Conservation (phyloP, 768 basidiomycete genomes). For the Russula lepida region DNA sequence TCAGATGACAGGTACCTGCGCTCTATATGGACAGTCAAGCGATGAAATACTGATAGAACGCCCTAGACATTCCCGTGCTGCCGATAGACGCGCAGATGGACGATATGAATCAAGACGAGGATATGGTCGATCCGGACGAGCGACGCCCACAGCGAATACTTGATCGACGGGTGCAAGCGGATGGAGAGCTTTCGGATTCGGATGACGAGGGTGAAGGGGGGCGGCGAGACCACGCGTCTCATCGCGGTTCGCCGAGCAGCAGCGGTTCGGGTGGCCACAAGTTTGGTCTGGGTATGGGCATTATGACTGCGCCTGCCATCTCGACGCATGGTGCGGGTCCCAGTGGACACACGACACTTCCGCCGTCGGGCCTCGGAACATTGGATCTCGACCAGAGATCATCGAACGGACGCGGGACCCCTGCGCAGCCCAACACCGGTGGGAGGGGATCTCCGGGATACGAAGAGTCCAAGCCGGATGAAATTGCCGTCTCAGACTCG, state of each 20-base stretch:
- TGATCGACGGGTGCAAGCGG: conserved; percentile 74
- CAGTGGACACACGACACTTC: conserved; percentile 31
- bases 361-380: conserved; percentile 11
- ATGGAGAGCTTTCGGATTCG: conserved; percentile 90
- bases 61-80: conserved; percentile 69
- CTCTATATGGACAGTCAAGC: not conserved
- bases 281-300: conserved; percentile 62
- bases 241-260: conserved; percentile 34
- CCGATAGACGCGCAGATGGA: conserved; percentile 83
- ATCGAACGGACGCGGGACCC: not conserved
- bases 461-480: conserved; percentile 12
- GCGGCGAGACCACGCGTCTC: conserved; percentile 56
- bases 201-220: conserved; percentile 95
- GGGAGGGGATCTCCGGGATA: conserved; percentile 9
- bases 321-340: conserved; percentile 68
- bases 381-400: conserved; percentile 18
- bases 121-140: conserved; percentile 66
- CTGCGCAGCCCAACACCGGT: conserved; percentile 1
- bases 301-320: conserved; percentile 52
- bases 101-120: conserved; percentile 75
- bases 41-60: not conserved
- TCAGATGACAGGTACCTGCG: conserved; percentile 68
- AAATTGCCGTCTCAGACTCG: conserved; percentile 19
- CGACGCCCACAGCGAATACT: conserved; percentile 69
- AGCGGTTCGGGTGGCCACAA: conserved; percentile 31